A percentile compares a stretch with the other conserved stretches of the same genome.
phyloP scores from a whole-genome alignment of 306 rosid species.

The Lupinus albus region DNA sequence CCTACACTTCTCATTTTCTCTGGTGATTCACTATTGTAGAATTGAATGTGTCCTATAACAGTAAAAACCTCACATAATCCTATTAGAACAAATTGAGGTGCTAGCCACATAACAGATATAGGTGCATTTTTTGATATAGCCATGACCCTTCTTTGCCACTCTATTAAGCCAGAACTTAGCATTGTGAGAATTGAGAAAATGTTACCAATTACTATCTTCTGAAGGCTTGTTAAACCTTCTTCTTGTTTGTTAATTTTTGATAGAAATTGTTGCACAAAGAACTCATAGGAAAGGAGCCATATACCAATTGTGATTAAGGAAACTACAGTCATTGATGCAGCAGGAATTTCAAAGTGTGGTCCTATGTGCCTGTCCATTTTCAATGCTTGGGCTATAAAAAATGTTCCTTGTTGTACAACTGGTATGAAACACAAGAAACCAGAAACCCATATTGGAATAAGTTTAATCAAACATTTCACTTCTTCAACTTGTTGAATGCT shows the following conservation, averaged over 20 bases:
- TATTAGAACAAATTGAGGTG: constrained; percentile 38
- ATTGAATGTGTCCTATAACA: constrained; percentile 46
- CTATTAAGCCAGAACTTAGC: constrained; percentile 32
- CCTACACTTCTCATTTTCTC: constrained; percentile 52
- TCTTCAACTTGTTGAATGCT: constrained; percentile 57
- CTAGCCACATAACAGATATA: constrained; percentile 48
- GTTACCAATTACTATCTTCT: constrained; percentile 34
- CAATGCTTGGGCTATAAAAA: constrained; percentile 41
- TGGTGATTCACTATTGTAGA: constrained; percentile 50
- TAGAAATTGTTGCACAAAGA: background rate
- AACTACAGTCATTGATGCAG: constrained; percentile 15
- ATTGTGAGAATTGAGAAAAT: constrained; percentile 22
- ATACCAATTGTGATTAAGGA: constrained; percentile 29
- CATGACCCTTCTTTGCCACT: constrained; percentile 16
- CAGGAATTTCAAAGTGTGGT: constrained; percentile 6
- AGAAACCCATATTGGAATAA: constrained; percentile 45
- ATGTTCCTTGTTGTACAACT: constrained; percentile 37
- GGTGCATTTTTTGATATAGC: background rate
- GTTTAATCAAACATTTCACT: constrained; percentile 24
- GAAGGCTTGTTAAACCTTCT: constrained; percentile 35
- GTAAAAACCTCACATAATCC: constrained; percentile 46
- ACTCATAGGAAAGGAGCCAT: constrained; percentile 32
- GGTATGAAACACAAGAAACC: constrained; percentile 37
- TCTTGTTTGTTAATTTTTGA: constrained; percentile 31
- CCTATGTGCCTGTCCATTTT: constrained; percentile 30